Evolutionary conservation across 2,329 filamentous ascomycete genomes (phyloP), one percentile per base, ranked within the genome.

Genomic region (Phaeosphaeria sp.): DNA sequence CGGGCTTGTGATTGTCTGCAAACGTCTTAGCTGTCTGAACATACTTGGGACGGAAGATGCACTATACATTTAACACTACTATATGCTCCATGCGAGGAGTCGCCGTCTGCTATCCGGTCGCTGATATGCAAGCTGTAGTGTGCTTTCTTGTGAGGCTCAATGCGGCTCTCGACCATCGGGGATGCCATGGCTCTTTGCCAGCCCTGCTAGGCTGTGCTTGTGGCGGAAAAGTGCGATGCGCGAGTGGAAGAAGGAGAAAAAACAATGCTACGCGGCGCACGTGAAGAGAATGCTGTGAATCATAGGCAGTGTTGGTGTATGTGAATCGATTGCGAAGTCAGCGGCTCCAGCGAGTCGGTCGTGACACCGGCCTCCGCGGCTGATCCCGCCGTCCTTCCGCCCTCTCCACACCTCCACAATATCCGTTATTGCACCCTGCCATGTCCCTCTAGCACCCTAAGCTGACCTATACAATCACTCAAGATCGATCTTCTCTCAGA

Each of bases 1-100:
- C 59, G 23, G 80, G 80, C 64, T 80, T 82, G 68, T 82, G 76
- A 65, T 83, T 83, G 72, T 78, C 76, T 79, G 55, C 43, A 53
- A 52, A 13, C 25, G 44, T 11, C 47, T 71, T 52, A 71, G 61
- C 56, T 33, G 42, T 54, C 43, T 53, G 51, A 54, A 49, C 20
- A 52, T 47, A 30, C 33, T 50, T 36, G 46, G 55, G 53, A 56
- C 17, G 46, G 9, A 52, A 30, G 44, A 25, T 39, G 2, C 44
- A 47, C 20, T 56, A 30, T 70, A 78, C 76, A 77, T 62, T 73
- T 77, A 7, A 78, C 68, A 49, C 71, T 70, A 52, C 64, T 76
- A 46, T 68, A 77, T 11, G 52, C 55, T 3, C 47, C 63, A 3
- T 50, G 46, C 11, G 63, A 52, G 9, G 36, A 36, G 21, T 72